Percentiles rank a stretch among this genome's conserved stretches.
Conservation (phyloP, 768 basidiomycete genomes). For the Termitomyces sp. region DNA sequence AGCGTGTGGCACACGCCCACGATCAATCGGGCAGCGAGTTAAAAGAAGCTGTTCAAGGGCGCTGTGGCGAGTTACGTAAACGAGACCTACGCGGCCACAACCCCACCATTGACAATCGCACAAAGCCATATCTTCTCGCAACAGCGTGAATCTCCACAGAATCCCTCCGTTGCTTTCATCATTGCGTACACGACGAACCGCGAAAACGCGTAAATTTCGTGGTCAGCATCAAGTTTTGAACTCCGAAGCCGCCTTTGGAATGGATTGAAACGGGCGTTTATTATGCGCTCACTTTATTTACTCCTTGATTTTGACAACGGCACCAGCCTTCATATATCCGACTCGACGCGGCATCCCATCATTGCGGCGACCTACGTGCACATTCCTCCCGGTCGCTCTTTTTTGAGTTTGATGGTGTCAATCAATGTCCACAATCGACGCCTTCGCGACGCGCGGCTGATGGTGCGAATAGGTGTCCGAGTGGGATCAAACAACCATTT, state of each 20-base stretch:
- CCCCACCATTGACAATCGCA: not conserved
- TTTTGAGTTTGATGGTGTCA: not conserved
- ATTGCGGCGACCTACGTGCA: not conserved
- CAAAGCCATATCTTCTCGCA: not conserved
- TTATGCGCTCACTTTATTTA: not conserved
- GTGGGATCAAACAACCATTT: not conserved
- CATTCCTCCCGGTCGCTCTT: not conserved
- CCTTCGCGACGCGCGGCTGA: not conserved
- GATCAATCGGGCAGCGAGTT: constrained; percentile 11
- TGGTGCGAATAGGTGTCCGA: not conserved
- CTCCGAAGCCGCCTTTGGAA: not conserved
- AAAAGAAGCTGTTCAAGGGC: not conserved
- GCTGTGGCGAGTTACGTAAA: constrained; percentile 15
- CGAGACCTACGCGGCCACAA: not conserved
- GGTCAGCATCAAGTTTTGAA: not conserved
- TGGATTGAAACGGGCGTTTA: too few relatives aligned
- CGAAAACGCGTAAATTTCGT: not conserved
- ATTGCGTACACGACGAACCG: not conserved
- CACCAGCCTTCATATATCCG: not conserved
- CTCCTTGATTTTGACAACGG: not conserved
- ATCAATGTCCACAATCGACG: not conserved
- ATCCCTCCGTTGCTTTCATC: not conserved
- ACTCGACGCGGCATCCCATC: not conserved
- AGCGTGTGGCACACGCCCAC: constrained; percentile 16
- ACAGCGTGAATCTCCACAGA: not conserved